Evolutionary conservation across 108 stramenopile genomes (phyloP), one percentile per base, ranked within the genome.

Genomic region (Cyclostephanos invisitatus): DNA sequence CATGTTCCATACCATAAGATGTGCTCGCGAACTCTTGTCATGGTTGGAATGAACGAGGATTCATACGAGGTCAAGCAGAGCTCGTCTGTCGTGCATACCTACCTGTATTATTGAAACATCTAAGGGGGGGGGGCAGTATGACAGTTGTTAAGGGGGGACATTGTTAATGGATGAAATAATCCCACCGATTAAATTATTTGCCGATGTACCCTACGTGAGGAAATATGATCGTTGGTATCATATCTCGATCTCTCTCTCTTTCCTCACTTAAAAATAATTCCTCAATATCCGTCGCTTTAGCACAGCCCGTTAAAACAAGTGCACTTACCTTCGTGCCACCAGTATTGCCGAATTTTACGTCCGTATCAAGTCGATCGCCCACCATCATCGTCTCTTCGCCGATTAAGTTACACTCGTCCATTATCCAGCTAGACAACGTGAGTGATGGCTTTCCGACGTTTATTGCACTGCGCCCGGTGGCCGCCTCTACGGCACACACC

Each of bases 281-380:
- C 42, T 77, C 67, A 57, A 91, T 73, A 25, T 70, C 78, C 15
- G 72, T 62, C 14, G 82, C 78, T 24, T 81, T 87, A 0, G 93
- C 84, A 49, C 89, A 88, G 7, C 93, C 96, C 10, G 88, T 94
- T 70, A 94, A 67, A 0, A 95, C 96, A 28, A 96, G 81, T 0
- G 77, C 75, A 48, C 86, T 80, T 11, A 51, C 48, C 51, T 77
- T 71, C 88, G 89, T 91, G 24, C 86, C 81, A 38, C 84, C 77
- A 24, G 82, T 83, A 27, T 80, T 81, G 17, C 88, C 96, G 73
- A 94, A 92, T 70, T 65, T 72, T 38, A 93, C 82, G 70, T 96
- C 96, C 1, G 96, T 96, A 67, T 95, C 92, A 9, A 96, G 83
- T n/a, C 96, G 84, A 79, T 96, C 93, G 0, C 96, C 96, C 38